Evolutionary conservation across 495 filamentous ascomycete species (phyloP).

Genomic region (Pseudomonodictys pantanalensis): DNA sequence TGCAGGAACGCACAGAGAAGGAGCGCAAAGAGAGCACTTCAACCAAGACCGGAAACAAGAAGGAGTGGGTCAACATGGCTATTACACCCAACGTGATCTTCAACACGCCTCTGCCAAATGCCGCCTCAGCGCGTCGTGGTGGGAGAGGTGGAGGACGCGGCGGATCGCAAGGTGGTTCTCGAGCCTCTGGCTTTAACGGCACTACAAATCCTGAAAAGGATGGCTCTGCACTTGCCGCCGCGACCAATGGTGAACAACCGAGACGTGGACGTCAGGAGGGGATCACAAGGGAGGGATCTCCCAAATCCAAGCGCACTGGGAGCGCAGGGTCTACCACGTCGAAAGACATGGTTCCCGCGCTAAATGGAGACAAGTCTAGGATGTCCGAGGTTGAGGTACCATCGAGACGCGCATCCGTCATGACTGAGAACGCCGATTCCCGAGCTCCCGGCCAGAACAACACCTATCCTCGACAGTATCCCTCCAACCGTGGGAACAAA

Average conservation of each 20-base stretch:
- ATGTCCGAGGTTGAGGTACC: conserved; percentile 21
- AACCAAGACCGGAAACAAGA: conserved; percentile 38
- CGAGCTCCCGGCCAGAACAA: conserved; percentile 13
- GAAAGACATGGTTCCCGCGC: conserved; percentile 21
- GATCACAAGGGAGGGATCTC: conserved; percentile 36
- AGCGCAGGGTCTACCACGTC: conserved; percentile 41
- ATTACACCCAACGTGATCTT: conserved; percentile 79
- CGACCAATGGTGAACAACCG: conserved; percentile 29
- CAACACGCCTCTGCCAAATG: conserved; percentile 66
- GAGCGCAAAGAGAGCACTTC: conserved; percentile 45
- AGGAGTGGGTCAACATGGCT: conserved; percentile 52
- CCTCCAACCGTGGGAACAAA: conserved; percentile 12
- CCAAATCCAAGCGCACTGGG: conserved; percentile 45
- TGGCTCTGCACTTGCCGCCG: not conserved
- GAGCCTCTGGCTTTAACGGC: conserved; percentile 49
- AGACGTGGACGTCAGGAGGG: conserved; percentile 37
- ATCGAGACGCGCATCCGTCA: conserved; percentile 11
- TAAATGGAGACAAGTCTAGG: conserved; percentile 38
- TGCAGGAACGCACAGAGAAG: conserved; percentile 65
- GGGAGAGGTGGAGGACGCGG: conserved; percentile 47
- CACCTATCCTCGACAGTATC: conserved; percentile 24
- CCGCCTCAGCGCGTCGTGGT: conserved; percentile 28
- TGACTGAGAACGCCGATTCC: conserved; percentile 13
- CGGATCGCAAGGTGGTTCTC: conserved; percentile 58
- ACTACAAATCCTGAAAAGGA: conserved; percentile 28